Percentiles rank a stretch among this genome's conserved stretches.
Evolutionary conservation across 495 filamentous ascomycete species (phyloP).

Genomic region (Penicillium bovifimosum): DNA sequence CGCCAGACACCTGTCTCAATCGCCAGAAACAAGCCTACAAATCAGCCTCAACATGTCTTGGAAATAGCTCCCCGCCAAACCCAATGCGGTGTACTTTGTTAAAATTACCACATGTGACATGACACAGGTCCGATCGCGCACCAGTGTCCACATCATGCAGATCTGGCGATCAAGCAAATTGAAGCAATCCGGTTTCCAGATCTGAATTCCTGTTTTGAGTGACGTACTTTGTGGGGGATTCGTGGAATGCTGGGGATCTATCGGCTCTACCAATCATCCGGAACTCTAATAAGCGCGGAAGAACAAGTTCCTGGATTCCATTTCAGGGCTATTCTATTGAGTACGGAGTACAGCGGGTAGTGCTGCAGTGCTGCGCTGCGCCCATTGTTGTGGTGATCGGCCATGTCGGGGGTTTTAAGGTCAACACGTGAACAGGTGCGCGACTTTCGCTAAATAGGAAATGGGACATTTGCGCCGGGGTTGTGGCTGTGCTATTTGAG

Average conservation of each 20-base stretch:
- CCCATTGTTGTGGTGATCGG: background rate
- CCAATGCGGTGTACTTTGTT: background rate
- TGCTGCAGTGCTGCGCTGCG: no score
- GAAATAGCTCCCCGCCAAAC: constrained; percentile 1
- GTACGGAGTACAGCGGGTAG: no score
- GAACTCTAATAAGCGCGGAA: background rate
- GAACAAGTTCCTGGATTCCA: background rate
- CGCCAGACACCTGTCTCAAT: background rate
- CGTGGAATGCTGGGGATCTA: background rate
- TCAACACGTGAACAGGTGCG: background rate
- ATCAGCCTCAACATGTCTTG: constrained; percentile 5
- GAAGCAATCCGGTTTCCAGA: constrained; percentile 18
- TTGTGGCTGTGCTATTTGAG: no score
- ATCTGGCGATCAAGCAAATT: constrained; percentile 17
- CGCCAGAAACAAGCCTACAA: background rate
- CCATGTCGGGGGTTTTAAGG: background rate
- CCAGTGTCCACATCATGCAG: constrained; percentile 3
- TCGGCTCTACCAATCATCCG: background rate
- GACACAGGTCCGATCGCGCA: background rate
- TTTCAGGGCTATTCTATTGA: background rate
- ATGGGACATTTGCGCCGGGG: no score
- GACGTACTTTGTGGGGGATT: constrained; percentile 4
- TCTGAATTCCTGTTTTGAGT: constrained; percentile 12
- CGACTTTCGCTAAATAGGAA: background rate
- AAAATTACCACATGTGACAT: constrained; percentile 1